phyloP scores from a whole-genome alignment of 2,329 filamentous ascomycete genomes.

The Curvularia spicifera region DNA sequence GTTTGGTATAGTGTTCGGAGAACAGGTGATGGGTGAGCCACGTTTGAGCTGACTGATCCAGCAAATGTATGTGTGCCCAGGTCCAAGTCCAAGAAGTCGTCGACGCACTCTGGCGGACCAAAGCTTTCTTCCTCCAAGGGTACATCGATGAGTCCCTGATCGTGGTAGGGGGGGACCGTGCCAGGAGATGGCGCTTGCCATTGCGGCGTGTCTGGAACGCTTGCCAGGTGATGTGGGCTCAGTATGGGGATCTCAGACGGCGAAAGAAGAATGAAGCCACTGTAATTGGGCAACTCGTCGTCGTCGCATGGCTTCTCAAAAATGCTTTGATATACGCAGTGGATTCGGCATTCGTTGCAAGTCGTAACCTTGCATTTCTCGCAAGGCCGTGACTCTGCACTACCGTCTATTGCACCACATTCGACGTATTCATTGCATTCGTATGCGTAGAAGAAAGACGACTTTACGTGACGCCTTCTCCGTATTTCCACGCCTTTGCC shows the following conservation, averaged over 20 bases:
- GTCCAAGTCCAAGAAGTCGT: slow-evolving; percentile 35
- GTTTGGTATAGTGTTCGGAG: slow-evolving; percentile 33
- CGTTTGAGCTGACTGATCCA: slow-evolving; percentile 27
- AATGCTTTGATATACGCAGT: slow-evolving; percentile 44
- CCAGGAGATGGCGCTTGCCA: slow-evolving; percentile 22
- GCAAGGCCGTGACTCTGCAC: slow-evolving; percentile 35
- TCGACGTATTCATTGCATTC: slow-evolving; percentile 31
- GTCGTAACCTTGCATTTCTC: slow-evolving; percentile 37
- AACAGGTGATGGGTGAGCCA: slow-evolving; percentile 35
- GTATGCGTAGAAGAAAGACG: slow-evolving; percentile 30
- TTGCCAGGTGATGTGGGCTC: slow-evolving; percentile 34
- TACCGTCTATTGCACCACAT: slow-evolving; percentile 25
- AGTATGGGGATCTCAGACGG: slow-evolving; percentile 37
- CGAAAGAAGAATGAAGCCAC: slow-evolving; percentile 40
- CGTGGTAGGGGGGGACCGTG: slow-evolving; percentile 32
- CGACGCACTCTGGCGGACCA: slow-evolving; percentile 33
- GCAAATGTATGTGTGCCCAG: slow-evolving; percentile 30
- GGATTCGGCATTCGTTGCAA: slow-evolving; percentile 46
- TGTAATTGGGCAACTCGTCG: slow-evolving; percentile 41
- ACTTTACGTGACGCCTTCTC: slow-evolving; percentile 30
- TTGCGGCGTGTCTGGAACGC: neutral
- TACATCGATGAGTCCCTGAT: slow-evolving; percentile 42
- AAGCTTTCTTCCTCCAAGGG: slow-evolving; percentile 29
- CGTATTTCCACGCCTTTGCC: slow-evolving; percentile 37
- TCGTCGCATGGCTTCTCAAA: slow-evolving; percentile 32